phyloP scores from a whole-genome alignment of 2,329 filamentous ascomycete genomes.

The Beauveria varroae region DNA sequence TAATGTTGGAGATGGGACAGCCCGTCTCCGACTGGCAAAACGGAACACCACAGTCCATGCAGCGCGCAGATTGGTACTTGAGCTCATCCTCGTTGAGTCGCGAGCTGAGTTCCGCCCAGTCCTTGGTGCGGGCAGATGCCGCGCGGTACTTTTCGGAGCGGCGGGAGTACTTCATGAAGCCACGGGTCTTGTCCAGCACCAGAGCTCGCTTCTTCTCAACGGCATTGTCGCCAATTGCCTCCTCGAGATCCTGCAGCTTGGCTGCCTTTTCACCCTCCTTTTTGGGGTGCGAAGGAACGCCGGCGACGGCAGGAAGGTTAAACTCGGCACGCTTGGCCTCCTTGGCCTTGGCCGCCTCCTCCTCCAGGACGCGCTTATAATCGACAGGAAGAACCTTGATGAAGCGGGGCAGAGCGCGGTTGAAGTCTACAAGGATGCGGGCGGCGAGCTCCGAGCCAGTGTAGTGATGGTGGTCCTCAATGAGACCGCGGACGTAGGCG shows the following conservation, averaged over 20 bases:
- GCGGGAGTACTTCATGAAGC: slow-evolving; percentile 96
- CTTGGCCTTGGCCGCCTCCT: slow-evolving; percentile 78
- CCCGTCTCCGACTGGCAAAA: slow-evolving; percentile 97
- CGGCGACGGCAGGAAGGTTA: slow-evolving; percentile 68
- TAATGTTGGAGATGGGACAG: slow-evolving; percentile 95
- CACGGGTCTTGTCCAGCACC: slow-evolving; percentile 93
- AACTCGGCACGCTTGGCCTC: slow-evolving; percentile 81
- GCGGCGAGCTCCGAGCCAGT: slow-evolving; percentile 92
- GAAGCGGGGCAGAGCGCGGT: slow-evolving; percentile 79
- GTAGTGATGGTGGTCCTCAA: slow-evolving; percentile 97
- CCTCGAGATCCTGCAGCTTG: slow-evolving; percentile 77
- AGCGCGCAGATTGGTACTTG: slow-evolving; percentile 92
- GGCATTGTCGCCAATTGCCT: slow-evolving; percentile 76
- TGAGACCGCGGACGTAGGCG: slow-evolving; percentile 79
- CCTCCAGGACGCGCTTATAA: slow-evolving; percentile 86
- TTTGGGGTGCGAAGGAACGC: slow-evolving; percentile 49
- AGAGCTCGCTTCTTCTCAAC: slow-evolving; percentile 85
- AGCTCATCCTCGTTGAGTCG: slow-evolving; percentile 89
- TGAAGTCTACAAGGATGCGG: slow-evolving; percentile 92
- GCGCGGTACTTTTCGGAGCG: slow-evolving; percentile 89
- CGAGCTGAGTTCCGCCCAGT: slow-evolving; percentile 86
- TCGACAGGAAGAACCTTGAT: slow-evolving; percentile 90
- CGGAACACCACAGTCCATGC: slow-evolving; percentile 98
- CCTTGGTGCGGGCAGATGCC: slow-evolving; percentile 74
- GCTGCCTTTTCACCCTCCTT: slow-evolving; percentile 64